Conservation (phyloP, 768 basidiomycete species). For the Sporobolomyces phaffii region DNA sequence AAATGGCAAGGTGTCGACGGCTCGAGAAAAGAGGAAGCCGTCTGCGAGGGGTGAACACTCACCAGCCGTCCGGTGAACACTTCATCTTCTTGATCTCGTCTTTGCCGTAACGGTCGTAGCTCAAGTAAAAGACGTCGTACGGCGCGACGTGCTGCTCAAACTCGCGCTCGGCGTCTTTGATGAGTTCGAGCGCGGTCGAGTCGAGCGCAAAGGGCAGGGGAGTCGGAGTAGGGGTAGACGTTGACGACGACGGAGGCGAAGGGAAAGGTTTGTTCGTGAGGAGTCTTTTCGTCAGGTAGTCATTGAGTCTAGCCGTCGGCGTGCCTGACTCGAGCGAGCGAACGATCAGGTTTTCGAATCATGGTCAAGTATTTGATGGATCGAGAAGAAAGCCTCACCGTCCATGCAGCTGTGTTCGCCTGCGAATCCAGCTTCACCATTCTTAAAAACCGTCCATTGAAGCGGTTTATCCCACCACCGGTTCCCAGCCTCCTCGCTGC, state of each 20-base stretch:
- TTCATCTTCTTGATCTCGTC: constrained; percentile 62
- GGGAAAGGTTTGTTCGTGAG: constrained; percentile 58
- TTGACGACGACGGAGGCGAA: constrained; percentile 45
- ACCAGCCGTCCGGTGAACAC: constrained; percentile 69
- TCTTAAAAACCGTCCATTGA: constrained; percentile 85
- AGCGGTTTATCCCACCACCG: constrained; percentile 91
- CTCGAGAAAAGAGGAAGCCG: too few species aligned
- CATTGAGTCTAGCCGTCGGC: constrained; percentile 86
- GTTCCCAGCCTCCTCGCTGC: constrained; percentile 68
- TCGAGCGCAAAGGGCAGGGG: constrained; percentile 63
- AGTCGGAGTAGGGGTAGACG: constrained; percentile 40
- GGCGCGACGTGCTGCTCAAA: constrained; percentile 64
- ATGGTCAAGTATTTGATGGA: too few species aligned
- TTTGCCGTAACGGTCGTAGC: constrained; percentile 86
- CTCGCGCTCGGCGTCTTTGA: constrained; percentile 58
- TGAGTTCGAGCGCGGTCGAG: constrained; percentile 52
- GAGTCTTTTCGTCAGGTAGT: constrained; percentile 74
- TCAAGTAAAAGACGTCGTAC: constrained; percentile 75
- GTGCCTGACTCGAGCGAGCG: too few species aligned
- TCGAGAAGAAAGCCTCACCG: constrained; percentile 69
- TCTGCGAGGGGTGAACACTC: too few species aligned
- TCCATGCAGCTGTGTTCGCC: constrained; percentile 60
- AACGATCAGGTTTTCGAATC: too few species aligned
- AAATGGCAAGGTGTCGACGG: too few species aligned
- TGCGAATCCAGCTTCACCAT: constrained; percentile 82